phyloP scores from a whole-genome alignment of 352 stramenopile genomes.

The Thalassiosira livingstoniorum region DNA sequence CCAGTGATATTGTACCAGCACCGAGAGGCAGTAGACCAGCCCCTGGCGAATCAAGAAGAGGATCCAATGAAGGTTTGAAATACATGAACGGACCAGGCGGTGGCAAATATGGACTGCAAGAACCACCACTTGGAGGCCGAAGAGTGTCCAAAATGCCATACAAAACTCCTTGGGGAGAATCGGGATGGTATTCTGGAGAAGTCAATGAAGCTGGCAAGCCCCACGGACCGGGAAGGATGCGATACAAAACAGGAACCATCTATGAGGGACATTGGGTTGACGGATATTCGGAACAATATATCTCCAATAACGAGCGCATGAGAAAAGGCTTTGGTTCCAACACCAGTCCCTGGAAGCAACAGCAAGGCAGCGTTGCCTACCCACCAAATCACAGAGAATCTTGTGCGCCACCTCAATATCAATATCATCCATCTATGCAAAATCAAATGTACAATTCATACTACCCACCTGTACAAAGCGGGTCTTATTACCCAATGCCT shows the following conservation, averaged over 20 bases:
- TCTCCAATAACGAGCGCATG: conserved; percentile 9
- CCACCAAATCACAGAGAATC: too few relatives aligned
- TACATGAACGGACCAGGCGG: background rate
- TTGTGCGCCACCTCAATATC: too few relatives aligned
- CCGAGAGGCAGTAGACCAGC: background rate
- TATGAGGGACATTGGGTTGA: conserved; percentile 41
- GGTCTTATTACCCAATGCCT: too few relatives aligned
- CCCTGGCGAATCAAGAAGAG: background rate
- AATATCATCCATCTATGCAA: too few relatives aligned
- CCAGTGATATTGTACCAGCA: too few relatives aligned
- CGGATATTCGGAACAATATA: conserved; percentile 35
- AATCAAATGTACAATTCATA: too few relatives aligned
- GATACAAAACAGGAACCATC: conserved; percentile 49
- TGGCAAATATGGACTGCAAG: background rate
- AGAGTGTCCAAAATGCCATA: conserved; percentile 52
- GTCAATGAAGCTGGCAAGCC: conserved; percentile 33
- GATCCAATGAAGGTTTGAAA: background rate
- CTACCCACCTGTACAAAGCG: too few relatives aligned
- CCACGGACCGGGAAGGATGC: conserved; percentile 47
- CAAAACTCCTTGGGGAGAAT: conserved; percentile 44
- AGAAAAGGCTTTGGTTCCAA: conserved; percentile 10
- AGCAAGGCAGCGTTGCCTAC: background rate
- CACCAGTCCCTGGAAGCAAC: conserved; percentile 5
- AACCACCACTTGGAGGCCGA: too few relatives aligned
- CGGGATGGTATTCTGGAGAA: conserved; percentile 51